A percentile compares a stretch with the other conserved stretches of the same genome.
Evolutionary conservation across 2,329 filamentous ascomycete genomes (phyloP).

Genomic region (Orbilia brochopaga): DNA sequence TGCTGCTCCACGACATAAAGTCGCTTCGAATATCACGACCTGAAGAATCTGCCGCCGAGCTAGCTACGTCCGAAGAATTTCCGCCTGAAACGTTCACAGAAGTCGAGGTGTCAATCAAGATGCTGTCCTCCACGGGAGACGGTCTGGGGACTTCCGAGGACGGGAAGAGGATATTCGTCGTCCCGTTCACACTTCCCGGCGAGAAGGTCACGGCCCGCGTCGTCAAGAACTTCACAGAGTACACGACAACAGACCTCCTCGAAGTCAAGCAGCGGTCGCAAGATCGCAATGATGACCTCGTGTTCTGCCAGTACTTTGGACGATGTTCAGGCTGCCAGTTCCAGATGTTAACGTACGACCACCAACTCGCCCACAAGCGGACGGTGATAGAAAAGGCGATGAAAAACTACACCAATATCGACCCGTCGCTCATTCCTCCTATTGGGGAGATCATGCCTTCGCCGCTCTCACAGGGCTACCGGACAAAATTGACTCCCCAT

Average conservation of each 20-base stretch:
- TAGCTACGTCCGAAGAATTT: conserved; percentile 57
- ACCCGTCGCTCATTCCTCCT: conserved; percentile 74
- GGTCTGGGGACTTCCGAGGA: conserved; percentile 77
- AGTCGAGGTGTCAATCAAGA: conserved; percentile 78
- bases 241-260: conserved; percentile 83
- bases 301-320: conserved; percentile 85
- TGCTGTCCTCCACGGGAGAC: conserved; percentile 89
- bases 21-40: conserved; percentile 6
- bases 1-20: conserved; percentile 27
- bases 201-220: conserved; percentile 81
- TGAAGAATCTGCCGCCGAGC: conserved; percentile 19
- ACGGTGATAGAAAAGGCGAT: conserved; percentile 89
- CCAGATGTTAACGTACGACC: conserved; percentile 90
- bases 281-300: conserved; percentile 75
- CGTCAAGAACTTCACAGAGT: conserved; percentile 71
- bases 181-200: conserved; percentile 86
- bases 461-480: conserved; percentile 88
- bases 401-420: conserved; percentile 83
- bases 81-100: conserved; percentile 72
- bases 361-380: conserved; percentile 84
- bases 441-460: conserved; percentile 87
- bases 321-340: conserved; percentile 93
- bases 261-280: conserved; percentile 75
- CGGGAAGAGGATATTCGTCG: conserved; percentile 76
- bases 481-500: conserved; percentile 95